Evolutionary conservation across 129 eudicot genomes (phyloP).

Genomic region (Oenanthe sinensis): DNA sequence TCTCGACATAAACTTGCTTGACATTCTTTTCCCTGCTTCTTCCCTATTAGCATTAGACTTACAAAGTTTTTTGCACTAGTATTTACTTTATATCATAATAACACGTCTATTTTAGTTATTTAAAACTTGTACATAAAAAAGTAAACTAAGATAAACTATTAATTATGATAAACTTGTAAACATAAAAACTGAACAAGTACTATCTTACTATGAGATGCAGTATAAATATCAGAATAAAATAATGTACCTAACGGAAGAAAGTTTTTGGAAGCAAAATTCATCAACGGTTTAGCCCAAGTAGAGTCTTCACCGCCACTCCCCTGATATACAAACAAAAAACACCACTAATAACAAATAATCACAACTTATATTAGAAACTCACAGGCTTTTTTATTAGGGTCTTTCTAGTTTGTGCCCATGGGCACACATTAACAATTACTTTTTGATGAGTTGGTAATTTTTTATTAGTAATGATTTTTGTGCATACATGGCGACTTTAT

Average conservation of each 20-base stretch:
- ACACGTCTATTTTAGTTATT: neutral
- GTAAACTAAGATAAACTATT: neutral
- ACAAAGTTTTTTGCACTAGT: neutral
- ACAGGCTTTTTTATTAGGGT: too few relatives aligned
- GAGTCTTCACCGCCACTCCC: constrained; percentile 30
- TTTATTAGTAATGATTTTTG: too few relatives aligned
- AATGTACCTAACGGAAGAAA: constrained; percentile 65
- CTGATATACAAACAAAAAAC: constrained; percentile 30
- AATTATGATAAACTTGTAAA: neutral
- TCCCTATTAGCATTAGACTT: neutral
- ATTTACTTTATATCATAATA: neutral
- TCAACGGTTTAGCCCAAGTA: constrained; percentile 33
- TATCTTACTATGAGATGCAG: neutral
- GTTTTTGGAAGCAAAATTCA: constrained; percentile 47
- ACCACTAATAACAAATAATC: neutral
- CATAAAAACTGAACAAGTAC: neutral
- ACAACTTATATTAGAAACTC: neutral
- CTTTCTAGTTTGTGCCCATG: too few relatives aligned
- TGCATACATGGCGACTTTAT: too few relatives aligned
- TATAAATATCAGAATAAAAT: neutral
- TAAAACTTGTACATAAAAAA: neutral
- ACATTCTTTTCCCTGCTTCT: neutral
- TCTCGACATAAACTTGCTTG: neutral
- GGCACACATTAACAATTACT: too few relatives aligned
- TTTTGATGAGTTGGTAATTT: too few relatives aligned